Evolutionary conservation across 2,329 filamentous ascomycete species (phyloP).

Genomic region (Talaromyces sp.): DNA sequence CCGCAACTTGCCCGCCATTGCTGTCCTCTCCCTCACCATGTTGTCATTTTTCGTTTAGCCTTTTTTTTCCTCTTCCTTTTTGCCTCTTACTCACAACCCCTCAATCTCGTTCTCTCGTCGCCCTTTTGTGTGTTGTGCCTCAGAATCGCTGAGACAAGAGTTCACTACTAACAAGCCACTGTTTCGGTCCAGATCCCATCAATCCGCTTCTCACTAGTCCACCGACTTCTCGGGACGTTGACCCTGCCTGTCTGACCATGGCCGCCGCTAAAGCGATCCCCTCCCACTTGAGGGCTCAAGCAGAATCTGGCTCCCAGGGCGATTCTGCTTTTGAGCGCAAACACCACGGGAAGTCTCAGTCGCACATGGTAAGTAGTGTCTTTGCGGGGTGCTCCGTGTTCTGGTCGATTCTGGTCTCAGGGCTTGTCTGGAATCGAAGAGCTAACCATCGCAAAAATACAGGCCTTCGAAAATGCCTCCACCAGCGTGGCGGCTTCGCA

Average conservation of each 20-base stretch:
- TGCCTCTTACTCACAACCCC: not conserved
- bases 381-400: not conserved
- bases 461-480: conserved; percentile 99
- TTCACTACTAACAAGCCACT: not conserved
- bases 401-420: not conserved
- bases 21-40: not conserved
- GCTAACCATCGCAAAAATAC: conserved; percentile 12
- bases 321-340: conserved; percentile 39
- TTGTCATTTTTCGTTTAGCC: not conserved
- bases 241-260: conserved; percentile 45
- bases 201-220: conserved; percentile 2
- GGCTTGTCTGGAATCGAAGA: not conserved
- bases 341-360: conserved; percentile 53
- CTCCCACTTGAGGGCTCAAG: conserved; percentile 68
- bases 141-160: not conserved
- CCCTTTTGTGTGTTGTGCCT: not conserved
- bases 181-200: conserved; percentile 1
- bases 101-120: not conserved
- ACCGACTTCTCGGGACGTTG: not conserved
- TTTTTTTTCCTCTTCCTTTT: not conserved
- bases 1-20: not conserved
- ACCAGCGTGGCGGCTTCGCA: conserved; percentile 96
- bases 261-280: conserved; percentile 74
- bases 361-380: conserved; percentile 48
- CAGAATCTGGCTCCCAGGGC: conserved; percentile 37